These are phyloP conservation scores for Cyclotella choctawhatcheeana DNA, from an alignment of 108 stramenopile species.

Conservation along the genomic window DNA sequence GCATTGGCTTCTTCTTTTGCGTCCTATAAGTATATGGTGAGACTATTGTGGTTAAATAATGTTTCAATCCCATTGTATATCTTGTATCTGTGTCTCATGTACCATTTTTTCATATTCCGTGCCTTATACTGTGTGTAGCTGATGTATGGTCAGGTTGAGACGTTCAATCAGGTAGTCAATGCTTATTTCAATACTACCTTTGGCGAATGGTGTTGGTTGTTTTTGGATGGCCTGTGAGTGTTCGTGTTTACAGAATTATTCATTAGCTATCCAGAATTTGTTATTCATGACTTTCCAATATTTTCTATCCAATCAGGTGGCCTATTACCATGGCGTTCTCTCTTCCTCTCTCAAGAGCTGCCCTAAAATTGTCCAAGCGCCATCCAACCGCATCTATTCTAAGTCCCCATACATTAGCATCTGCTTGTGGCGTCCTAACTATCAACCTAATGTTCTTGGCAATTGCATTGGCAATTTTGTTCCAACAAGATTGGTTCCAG, in stretches of 20 bases:
- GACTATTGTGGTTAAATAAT: too few species aligned
- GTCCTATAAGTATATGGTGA: slow-evolving; percentile 62
- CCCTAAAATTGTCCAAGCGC: slow-evolving; percentile 41
- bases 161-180: slow-evolving; percentile 54
- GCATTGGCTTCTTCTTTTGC: slow-evolving; percentile 66
- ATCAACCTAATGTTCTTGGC: slow-evolving; percentile 63
- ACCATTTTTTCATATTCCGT: too few species aligned
- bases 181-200: slow-evolving; percentile 61
- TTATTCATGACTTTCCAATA: slow-evolving; percentile 64
- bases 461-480: slow-evolving; percentile 50
- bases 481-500: slow-evolving; percentile 63
- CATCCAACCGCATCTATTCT: slow-evolving; percentile 74
- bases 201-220: slow-evolving; percentile 67
- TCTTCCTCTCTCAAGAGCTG: slow-evolving; percentile 59
- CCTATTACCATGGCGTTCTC: slow-evolving; percentile 61
- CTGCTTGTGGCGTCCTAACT: slow-evolving; percentile 53
- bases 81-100: too few species aligned
- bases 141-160: slow-evolving; percentile 53
- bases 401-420: slow-evolving; percentile 56
- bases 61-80: too few species aligned
- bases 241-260: too few species aligned
- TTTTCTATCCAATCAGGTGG: too few species aligned
- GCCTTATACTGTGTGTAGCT: too few species aligned
- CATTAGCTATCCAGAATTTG: slow-evolving; percentile 60
- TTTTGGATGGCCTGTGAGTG: slow-evolving; percentile 71